Evolutionary conservation across 768 basidiomycete species (phyloP), one percentile per base, ranked within the genome.

Genomic region (Kwoniella europaea): DNA sequence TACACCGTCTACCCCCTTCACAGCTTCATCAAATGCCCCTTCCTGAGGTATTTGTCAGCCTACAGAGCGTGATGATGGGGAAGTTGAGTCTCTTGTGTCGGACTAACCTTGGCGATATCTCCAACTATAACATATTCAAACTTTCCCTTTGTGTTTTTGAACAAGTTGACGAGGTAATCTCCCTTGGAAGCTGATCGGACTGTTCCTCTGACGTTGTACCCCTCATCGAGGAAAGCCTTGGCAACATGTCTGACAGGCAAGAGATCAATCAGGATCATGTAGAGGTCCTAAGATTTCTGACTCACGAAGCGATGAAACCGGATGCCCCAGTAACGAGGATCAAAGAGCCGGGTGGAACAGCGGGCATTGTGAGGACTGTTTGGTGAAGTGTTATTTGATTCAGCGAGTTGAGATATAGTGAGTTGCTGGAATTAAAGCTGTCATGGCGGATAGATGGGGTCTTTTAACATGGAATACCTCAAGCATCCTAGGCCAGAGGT

Each of bases 21-120:
- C 90, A 0, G 89, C 91, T 61, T 91, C 89, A 78, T 93, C 91
- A 71, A 92, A 94, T 1, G 90, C 90, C 9, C 88, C 88, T 16
- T 78, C 74, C 79, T 79, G 16, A 18, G 16, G 27, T 18, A 12
- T 56, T 22, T 15, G 62, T 41, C 55, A 56, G 55, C 55, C 15
- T 22, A 35, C n/a, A 18, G 5, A 22, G 4, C 46, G 46, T 50
- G 46, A 50, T 50, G 18, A 35, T 35, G 35, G 35, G 35, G 35
- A 35, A 35, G 35, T 35, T 35, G 35, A 9, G 35, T 35, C 24
- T 35, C 35, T 35, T 9, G 35, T 50, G 18, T 50, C 46, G 46
- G 18, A 66, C 85, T 59, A 54, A 88, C 88, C 83, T 86, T 78
- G 9, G 85, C 85, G 71, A 93, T 90, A 75, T 94, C 92, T 55